Conservation (phyloP, 2,329 filamentous ascomycete species). For the Arthrinium phaeospermum region DNA sequence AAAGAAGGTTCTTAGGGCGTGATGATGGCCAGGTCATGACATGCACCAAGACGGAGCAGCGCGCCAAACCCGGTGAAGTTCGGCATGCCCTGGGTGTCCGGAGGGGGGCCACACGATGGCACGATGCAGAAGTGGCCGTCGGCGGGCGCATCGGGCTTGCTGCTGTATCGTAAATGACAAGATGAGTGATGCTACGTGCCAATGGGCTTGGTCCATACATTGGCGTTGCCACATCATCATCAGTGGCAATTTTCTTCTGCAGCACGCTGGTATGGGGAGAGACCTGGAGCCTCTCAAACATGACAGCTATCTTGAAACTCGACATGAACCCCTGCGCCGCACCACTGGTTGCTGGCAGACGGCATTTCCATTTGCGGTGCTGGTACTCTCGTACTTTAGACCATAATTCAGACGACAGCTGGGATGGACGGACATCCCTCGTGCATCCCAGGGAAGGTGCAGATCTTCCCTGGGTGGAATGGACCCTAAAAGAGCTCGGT, state of each 20-base stretch:
- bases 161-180: background rate
- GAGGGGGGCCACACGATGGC: background rate
- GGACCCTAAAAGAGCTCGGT: background rate
- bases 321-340: background rate
- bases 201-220: background rate
- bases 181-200: background rate
- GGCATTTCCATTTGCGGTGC: too few relatives aligned
- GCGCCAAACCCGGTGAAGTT: background rate
- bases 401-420: constrained; percentile 4
- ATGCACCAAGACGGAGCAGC: background rate
- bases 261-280: background rate
- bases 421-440: background rate
- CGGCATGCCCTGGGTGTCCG: background rate
- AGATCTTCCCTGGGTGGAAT: constrained; percentile 1
- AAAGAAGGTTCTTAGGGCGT: background rate
- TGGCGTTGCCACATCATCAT: background rate
- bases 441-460: background rate
- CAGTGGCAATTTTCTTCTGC: background rate
- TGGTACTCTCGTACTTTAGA: too few relatives aligned
- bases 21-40: too few relatives aligned
- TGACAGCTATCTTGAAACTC: constrained; percentile 2
- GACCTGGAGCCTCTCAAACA: background rate
- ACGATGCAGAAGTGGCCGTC: background rate
- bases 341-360: background rate
- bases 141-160: background rate